These are phyloP conservation scores for Daldinia bambusicola DNA, from an alignment of 495 filamentous ascomycete genomes.

Conservation along the genomic window DNA sequence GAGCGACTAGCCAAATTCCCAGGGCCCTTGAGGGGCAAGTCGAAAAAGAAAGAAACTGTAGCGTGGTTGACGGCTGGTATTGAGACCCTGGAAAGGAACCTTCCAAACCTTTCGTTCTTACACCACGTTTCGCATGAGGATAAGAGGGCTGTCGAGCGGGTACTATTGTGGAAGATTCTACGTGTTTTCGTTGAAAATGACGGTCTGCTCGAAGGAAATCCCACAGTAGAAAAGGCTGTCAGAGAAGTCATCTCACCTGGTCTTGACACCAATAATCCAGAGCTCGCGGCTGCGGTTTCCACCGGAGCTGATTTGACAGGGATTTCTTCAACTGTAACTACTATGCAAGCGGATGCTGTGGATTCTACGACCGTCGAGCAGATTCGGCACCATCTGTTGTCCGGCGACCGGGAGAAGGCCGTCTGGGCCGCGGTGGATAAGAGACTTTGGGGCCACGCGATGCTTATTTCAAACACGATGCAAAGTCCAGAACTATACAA, in stretches of 20 bases:
- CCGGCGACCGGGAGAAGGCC: slow-evolving; percentile 88
- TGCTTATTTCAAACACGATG: slow-evolving; percentile 88
- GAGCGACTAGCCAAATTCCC: slow-evolving; percentile 84
- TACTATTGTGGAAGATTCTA: slow-evolving; percentile 89
- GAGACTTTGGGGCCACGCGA: slow-evolving; percentile 93
- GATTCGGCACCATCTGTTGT: slow-evolving; percentile 75
- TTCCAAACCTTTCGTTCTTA: slow-evolving; percentile 61
- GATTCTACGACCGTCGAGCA: slow-evolving; percentile 73
- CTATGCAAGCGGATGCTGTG: slow-evolving; percentile 66
- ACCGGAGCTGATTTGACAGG: slow-evolving; percentile 40
- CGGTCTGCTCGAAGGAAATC: slow-evolving; percentile 79
- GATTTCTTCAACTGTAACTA: slow-evolving; percentile 37
- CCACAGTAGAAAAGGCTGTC: slow-evolving; percentile 76
- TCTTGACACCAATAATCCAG: slow-evolving; percentile 46
- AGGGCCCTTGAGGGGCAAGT: slow-evolving; percentile 86
- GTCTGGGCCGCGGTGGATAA: slow-evolving; percentile 95
- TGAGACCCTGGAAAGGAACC: slow-evolving; percentile 71
- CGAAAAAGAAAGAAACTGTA: slow-evolving; percentile 92
- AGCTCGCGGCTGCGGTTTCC: slow-evolving; percentile 39
- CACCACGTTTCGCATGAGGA: slow-evolving; percentile 57
- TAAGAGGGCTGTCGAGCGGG: slow-evolving; percentile 81
- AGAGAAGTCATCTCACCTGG: slow-evolving; percentile 77
- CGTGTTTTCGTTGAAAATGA: slow-evolving; percentile 85
- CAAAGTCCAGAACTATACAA: slow-evolving; percentile 73
- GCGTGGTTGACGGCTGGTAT: slow-evolving; percentile 84